These are phyloP conservation scores for Kodamaea kakaduensis DNA, from an alignment of 805 yeast species.

Conservation along the genomic window DNA sequence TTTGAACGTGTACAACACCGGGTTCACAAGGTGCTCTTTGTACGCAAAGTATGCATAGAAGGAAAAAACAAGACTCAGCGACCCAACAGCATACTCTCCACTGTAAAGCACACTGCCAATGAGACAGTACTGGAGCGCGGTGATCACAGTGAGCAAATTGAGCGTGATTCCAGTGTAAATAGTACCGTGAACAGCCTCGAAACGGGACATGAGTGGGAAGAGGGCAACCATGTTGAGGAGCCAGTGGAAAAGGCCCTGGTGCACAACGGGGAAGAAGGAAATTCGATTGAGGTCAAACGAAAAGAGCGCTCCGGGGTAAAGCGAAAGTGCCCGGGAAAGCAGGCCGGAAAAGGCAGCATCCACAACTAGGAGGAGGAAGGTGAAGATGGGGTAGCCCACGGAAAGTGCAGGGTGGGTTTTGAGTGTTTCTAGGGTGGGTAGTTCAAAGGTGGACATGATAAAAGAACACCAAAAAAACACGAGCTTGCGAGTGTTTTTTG, in stretches of 20 bases:
- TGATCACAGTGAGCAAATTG: constrained; percentile 62
- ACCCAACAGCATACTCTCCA: constrained; percentile 54
- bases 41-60: constrained; percentile 60
- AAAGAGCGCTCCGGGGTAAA: constrained; percentile 55
- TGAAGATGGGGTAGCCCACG: constrained; percentile 56
- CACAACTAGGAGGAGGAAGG: constrained; percentile 41
- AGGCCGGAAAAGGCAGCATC: constrained; percentile 24
- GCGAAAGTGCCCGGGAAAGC: constrained; percentile 36
- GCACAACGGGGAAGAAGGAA: constrained; percentile 74
- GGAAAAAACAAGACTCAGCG: constrained; percentile 72
- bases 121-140: constrained; percentile 62
- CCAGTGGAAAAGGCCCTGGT: constrained; percentile 58
- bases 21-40: constrained; percentile 35
- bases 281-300: constrained; percentile 43
- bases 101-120: constrained; percentile 51
- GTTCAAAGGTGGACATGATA: constrained; percentile 5
- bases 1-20: constrained; percentile 33
- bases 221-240: constrained; percentile 54
- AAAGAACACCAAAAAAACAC: too few species aligned
- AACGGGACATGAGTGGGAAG: constrained; percentile 56
- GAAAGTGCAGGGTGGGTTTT: constrained; percentile 52
- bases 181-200: constrained; percentile 76
- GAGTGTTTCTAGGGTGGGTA: constrained; percentile 9
- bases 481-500: too few species aligned
- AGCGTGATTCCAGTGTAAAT: constrained; percentile 79